Conservation (phyloP, 345 rosid species). For the Arabis hirsuta region DNA sequence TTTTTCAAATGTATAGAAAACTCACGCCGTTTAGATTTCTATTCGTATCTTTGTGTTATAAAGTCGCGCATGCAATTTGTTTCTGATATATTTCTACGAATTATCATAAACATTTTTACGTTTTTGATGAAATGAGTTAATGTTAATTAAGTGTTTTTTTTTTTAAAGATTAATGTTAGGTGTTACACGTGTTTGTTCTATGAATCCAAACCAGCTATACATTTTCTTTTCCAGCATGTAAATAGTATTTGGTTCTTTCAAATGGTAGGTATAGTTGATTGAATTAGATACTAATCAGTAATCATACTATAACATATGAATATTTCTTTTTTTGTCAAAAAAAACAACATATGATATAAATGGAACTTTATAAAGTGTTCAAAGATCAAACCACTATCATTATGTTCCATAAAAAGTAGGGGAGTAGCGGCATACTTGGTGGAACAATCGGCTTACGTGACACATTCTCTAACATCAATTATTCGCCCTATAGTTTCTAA, state of each 20-base stretch:
- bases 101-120: not conserved
- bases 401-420: constrained; percentile 27
- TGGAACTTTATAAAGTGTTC: constrained; percentile 28
- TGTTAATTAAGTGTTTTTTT: no score
- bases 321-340: no score
- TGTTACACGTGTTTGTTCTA: no score
- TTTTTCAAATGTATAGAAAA: constrained; percentile 27
- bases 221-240: no score
- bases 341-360: no score
- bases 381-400: constrained; percentile 6
- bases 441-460: constrained; percentile 40
- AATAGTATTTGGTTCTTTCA: no score
- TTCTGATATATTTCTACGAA: not conserved
- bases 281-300: constrained; percentile 6
- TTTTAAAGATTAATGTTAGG: no score
- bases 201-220: no score
- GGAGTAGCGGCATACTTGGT: constrained; percentile 5
- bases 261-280: no score
- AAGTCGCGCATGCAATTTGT: constrained; percentile 11
- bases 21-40: constrained; percentile 35
- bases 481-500: constrained; percentile 3
- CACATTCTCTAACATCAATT: constrained; percentile 42
- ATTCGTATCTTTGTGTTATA: not conserved
- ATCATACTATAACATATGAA: not conserved
- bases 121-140: not conserved